phyloP scores from a whole-genome alignment of 2,329 filamentous ascomycete species.

The Epichloe amarillans region DNA sequence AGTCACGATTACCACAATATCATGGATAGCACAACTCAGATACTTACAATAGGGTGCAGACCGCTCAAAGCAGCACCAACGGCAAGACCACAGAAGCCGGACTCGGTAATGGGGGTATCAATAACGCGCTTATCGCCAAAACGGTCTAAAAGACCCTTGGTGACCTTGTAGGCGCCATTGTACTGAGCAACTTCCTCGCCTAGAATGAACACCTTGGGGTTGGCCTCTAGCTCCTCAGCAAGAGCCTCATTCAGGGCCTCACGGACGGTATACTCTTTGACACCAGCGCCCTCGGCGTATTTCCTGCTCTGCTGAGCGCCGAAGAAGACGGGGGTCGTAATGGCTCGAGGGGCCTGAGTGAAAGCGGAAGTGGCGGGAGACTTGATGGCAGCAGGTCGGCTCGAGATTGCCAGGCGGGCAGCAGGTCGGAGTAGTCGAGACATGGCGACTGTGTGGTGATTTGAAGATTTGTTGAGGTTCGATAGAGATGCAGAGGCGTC shows the following conservation, averaged over 20 bases:
- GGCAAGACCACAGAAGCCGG: slow-evolving; percentile 84
- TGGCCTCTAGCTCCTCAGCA: slow-evolving; percentile 88
- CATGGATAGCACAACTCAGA: neutral
- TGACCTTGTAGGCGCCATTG: slow-evolving; percentile 99
- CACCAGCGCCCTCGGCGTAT: slow-evolving; percentile 44
- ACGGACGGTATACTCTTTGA: slow-evolving; percentile 91
- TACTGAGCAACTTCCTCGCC: slow-evolving; percentile 99
- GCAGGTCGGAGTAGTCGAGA: slow-evolving; percentile 39
- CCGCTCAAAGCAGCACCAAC: slow-evolving; percentile 91
- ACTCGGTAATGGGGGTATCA: slow-evolving; percentile 96
- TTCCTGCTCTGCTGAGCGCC: slow-evolving; percentile 35
- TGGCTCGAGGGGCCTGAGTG: slow-evolving; percentile 21
- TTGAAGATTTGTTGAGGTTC: slow-evolving; percentile 6
- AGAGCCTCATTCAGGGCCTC: slow-evolving; percentile 97
- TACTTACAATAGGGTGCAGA: slow-evolving; percentile 78
- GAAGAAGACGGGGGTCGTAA: slow-evolving; percentile 23
- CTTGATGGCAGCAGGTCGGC: slow-evolving; percentile 22
- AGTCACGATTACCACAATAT: neutral
- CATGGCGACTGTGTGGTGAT: slow-evolving; percentile 21
- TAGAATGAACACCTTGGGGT: slow-evolving; percentile 89
- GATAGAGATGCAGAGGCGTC: neutral
- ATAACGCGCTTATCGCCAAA: slow-evolving; percentile 97
- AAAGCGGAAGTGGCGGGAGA: slow-evolving; percentile 22
- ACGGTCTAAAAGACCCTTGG: slow-evolving; percentile 89
- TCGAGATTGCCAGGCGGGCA: slow-evolving; percentile 32